Conservation (phyloP, 495 filamentous ascomycete species). For the Daldinia childiae region DNA sequence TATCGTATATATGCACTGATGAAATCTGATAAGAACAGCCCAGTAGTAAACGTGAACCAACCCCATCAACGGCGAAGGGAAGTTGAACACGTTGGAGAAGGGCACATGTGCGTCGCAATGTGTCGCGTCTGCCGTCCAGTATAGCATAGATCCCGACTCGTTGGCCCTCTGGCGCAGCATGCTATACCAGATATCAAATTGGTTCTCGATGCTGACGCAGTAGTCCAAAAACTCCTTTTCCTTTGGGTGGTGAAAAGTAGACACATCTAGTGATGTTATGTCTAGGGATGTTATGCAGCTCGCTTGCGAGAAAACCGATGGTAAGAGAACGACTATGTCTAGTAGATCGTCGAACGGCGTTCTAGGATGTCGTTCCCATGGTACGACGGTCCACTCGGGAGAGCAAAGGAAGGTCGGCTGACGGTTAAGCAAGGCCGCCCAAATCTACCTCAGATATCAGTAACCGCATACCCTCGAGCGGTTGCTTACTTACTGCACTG, state of each 20-base stretch:
- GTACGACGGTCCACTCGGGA: conserved; percentile 56
- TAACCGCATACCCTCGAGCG: not conserved
- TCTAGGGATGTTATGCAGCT: conserved; percentile 47
- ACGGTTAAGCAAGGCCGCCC: conserved; percentile 54
- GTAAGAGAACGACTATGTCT: conserved; percentile 53
- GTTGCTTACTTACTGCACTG: conserved; percentile 48
- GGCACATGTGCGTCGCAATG: conserved; percentile 40
- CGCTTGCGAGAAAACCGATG: conserved; percentile 48
- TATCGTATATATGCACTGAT: conserved; percentile 50
- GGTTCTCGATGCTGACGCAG: conserved; percentile 52
- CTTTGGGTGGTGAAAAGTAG: conserved; percentile 45
- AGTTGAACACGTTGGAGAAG: conserved; percentile 50
- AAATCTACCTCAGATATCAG: conserved; percentile 49
- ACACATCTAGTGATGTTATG: conserved; percentile 44
- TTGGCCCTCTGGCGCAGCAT: conserved; percentile 37
- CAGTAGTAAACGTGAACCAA: conserved; percentile 54
- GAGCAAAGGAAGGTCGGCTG: conserved; percentile 54
- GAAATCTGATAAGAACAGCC: conserved; percentile 52
- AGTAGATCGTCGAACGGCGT: conserved; percentile 55
- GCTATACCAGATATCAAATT: conserved; percentile 53
- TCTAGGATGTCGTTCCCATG: conserved; percentile 56
- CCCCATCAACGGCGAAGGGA: conserved; percentile 47
- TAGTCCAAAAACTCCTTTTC: conserved; percentile 54
- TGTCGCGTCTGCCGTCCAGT: conserved; percentile 34
- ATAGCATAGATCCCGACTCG: conserved; percentile 36